Percentiles rank a stretch among this genome's conserved stretches.
Evolutionary conservation across 2,329 filamentous ascomycete species (phyloP).

Genomic region (Hypoxylon sp.): DNA sequence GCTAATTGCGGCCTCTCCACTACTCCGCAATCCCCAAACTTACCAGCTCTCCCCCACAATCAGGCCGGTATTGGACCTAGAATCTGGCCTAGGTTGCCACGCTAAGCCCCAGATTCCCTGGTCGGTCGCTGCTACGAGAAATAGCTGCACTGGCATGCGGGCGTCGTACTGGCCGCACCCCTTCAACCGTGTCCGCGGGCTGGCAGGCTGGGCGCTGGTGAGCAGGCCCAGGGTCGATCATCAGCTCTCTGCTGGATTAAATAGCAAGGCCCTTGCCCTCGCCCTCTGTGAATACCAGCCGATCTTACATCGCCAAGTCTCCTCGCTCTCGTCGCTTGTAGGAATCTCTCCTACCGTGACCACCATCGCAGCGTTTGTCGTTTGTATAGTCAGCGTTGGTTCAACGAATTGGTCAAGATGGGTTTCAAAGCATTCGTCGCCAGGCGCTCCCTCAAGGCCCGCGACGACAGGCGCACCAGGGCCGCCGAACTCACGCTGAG

Average conservation of each 20-base stretch:
- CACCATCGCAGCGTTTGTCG: conserved; percentile 1
- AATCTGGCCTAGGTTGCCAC: neutral
- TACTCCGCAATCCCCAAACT: conserved; percentile 27
- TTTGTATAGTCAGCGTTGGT: neutral
- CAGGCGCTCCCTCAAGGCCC: conserved; percentile 51
- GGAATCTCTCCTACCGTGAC: conserved; percentile 15
- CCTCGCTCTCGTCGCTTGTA: too few species aligned
- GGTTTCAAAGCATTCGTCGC: conserved; percentile 55
- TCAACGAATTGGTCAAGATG: conserved; percentile 46
- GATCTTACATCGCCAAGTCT: too few species aligned
- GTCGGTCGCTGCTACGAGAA: neutral
- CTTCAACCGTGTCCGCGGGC: conserved; percentile 12
- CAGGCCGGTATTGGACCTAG: neutral
- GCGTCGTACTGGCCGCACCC: neutral
- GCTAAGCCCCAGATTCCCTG: conserved; percentile 21
- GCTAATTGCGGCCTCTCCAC: conserved; percentile 37
- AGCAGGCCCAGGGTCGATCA: too few species aligned
- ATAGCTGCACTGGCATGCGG: neutral
- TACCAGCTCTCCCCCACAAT: conserved; percentile 25
- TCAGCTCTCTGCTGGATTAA: conserved; percentile 8
- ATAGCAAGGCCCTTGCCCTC: conserved; percentile 15
- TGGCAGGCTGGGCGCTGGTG: too few species aligned
- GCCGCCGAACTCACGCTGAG: conserved; percentile 70
- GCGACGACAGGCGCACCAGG: conserved; percentile 56
- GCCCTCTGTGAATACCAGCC: conserved; percentile 2